These are phyloP conservation scores for Candida nemodendra DNA, from an alignment of 805 yeast species.

Conservation along the genomic window DNA sequence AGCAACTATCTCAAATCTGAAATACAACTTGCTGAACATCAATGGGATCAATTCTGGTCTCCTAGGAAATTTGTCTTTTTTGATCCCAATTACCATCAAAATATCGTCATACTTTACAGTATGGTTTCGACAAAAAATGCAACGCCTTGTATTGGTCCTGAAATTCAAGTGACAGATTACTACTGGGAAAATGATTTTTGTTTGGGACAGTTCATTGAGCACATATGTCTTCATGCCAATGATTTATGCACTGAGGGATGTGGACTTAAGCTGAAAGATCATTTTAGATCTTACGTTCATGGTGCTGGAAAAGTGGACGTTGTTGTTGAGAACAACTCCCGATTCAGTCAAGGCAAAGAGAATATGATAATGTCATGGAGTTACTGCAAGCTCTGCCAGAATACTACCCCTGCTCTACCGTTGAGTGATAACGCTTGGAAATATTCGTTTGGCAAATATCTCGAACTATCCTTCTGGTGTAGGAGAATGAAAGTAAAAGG, in stretches of 20 bases:
- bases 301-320: constrained; percentile 82
- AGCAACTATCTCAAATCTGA: constrained; percentile 31
- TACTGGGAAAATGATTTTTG: constrained; percentile 91
- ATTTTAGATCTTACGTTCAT: constrained; percentile 84
- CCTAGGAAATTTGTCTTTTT: constrained; percentile 46
- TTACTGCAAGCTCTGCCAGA: constrained; percentile 76
- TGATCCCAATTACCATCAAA: constrained; percentile 75
- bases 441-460: constrained; percentile 88
- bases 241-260: constrained; percentile 80
- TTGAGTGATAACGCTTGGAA: constrained; percentile 88
- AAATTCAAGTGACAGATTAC: constrained; percentile 75
- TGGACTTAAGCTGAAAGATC: constrained; percentile 66
- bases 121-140: constrained; percentile 80
- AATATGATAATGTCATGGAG: constrained; percentile 88
- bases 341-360: constrained; percentile 57
- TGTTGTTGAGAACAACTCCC: constrained; percentile 59
- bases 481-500: constrained; percentile 57
- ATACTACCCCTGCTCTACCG: constrained; percentile 70
- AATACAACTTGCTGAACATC: constrained; percentile 42
- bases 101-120: constrained; percentile 73
- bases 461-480: constrained; percentile 84
- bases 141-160: constrained; percentile 93
- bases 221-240: constrained; percentile 63
- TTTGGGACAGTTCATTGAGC: constrained; percentile 85
- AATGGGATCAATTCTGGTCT: constrained; percentile 64